Evolutionary conservation across 805 yeast species (phyloP).

Genomic region (Grigorovia humatica): DNA sequence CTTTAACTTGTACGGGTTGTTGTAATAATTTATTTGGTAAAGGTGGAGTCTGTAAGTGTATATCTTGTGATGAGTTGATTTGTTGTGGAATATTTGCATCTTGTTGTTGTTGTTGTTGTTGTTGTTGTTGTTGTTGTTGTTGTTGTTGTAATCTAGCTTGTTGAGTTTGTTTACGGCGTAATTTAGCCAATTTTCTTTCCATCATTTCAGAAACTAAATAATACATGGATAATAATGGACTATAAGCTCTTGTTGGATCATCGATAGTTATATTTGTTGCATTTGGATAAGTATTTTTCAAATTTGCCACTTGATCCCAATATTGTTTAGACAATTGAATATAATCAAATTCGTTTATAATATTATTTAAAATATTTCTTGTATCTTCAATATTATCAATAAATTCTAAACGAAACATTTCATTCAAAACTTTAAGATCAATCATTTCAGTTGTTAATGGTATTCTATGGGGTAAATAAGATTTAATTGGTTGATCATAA

Average conservation of each 20-base stretch:
- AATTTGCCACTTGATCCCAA: slow-evolving; percentile 16
- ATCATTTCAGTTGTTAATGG: slow-evolving; percentile 43
- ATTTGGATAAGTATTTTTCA: slow-evolving; percentile 4
- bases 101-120: slow-evolving; percentile 3
- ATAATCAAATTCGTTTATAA: slow-evolving; percentile 59
- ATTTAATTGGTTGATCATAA: slow-evolving; percentile 56
- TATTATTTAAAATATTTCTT: slow-evolving; percentile 41
- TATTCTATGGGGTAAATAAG: slow-evolving; percentile 63
- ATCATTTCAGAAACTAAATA: slow-evolving; percentile 77
- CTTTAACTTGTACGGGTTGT: slow-evolving; percentile 2
- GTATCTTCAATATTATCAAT: slow-evolving; percentile 54
- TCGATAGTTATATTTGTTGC: slow-evolving; percentile 16
- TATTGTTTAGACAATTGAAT: slow-evolving; percentile 18
- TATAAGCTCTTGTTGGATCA: slow-evolving; percentile 80
- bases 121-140: slow-evolving; percentile 2
- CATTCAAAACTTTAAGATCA: slow-evolving; percentile 51
- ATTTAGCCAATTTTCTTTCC: slow-evolving; percentile 53
- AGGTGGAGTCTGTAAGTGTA: background rate
- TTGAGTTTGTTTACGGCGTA: slow-evolving; percentile 15
- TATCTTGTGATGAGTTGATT: background rate
- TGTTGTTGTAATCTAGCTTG: slow-evolving; percentile 16
- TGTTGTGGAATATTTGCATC: background rate
- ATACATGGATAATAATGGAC: slow-evolving; percentile 82
- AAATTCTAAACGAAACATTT: slow-evolving; percentile 70
- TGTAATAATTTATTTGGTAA: slow-evolving; percentile 1